These are phyloP conservation scores for Yarrowia sp. DNA, from an alignment of 805 yeast genomes.

Conservation along the genomic window DNA sequence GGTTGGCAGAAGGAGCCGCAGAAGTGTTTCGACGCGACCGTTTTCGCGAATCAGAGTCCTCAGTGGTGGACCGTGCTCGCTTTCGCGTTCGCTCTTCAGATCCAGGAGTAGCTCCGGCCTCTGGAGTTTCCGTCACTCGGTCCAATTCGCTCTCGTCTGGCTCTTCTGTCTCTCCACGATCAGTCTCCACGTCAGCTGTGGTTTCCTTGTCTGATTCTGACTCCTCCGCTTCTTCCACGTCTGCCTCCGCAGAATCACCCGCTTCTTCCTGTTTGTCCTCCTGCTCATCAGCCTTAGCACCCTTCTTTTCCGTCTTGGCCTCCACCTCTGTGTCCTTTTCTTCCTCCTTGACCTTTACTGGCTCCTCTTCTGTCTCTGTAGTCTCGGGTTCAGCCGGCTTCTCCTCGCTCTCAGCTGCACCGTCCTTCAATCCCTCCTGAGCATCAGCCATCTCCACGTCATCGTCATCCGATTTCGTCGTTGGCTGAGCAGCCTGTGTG, in stretches of 20 bases:
- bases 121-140: neutral
- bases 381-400: neutral
- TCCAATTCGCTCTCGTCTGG: neutral
- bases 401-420: neutral
- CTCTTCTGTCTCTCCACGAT: neutral
- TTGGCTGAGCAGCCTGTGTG: neutral
- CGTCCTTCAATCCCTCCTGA: neutral
- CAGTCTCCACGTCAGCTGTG: constrained; percentile 4
- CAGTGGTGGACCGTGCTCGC: constrained; percentile 1
- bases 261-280: neutral
- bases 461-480: neutral
- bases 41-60: neutral
- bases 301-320: neutral
- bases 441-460: constrained; percentile 2
- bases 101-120: constrained; percentile 9
- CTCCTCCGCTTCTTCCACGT: neutral
- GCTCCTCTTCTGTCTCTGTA: neutral
- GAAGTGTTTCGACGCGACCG: constrained; percentile 16
- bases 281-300: neutral
- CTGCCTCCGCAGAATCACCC: neutral
- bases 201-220: neutral
- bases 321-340: neutral
- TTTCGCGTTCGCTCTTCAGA: neutral
- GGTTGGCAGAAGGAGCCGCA: constrained; percentile 36
- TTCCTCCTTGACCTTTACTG: neutral